Evolutionary conservation across 2,329 filamentous ascomycete genomes (phyloP), one percentile per base, ranked within the genome.

Genomic region (Pseudogymnoascus sp.): DNA sequence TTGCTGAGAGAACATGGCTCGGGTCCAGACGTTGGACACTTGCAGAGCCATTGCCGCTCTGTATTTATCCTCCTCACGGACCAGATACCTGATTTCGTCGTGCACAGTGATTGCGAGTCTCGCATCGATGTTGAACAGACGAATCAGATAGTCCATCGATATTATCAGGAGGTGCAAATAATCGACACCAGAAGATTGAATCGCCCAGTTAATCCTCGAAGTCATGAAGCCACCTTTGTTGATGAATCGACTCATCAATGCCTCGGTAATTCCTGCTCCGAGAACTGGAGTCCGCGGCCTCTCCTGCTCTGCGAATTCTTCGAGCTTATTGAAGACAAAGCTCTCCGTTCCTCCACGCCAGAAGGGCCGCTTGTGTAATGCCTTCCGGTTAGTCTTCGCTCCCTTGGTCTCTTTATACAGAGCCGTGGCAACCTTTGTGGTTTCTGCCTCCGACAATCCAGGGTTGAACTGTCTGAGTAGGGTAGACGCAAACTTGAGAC

Each of bases 121-220:
- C 4, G 92, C 92, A 62, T 90, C 76, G 65, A 99, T 85, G 70
- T 90, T 92, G 79, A 89, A 99, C 4, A 88, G 89, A 1, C 91
- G 85, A 62, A 88, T 87, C 2, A 99, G 82, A 72, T 96, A 96
- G 73, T 97, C 92, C 95, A 99, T 99, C 12, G 86, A 82, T 2
- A 97, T 85, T 66, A 99, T 91, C 16, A 99, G 82, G 4, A 99
- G 85, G 72, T 99, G 94, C 1, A 99, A 83, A 74, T 99, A 99
- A 75, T 99, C 95, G 3, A 97, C 93, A 4, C 95, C 94, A 0
- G 91, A 96, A 0, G 92, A 97, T 72, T 99, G 94, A 69, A 99
- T 97, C 2, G 94, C 94, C 94, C 94, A 99, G 73, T 99, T 99
- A 77, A 99, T 97, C 35, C 95, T 88, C 16, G 90, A 95, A 1